phyloP scores from a whole-genome alignment of 306 rosid species.

The Fragaria nilgerrensis region DNA sequence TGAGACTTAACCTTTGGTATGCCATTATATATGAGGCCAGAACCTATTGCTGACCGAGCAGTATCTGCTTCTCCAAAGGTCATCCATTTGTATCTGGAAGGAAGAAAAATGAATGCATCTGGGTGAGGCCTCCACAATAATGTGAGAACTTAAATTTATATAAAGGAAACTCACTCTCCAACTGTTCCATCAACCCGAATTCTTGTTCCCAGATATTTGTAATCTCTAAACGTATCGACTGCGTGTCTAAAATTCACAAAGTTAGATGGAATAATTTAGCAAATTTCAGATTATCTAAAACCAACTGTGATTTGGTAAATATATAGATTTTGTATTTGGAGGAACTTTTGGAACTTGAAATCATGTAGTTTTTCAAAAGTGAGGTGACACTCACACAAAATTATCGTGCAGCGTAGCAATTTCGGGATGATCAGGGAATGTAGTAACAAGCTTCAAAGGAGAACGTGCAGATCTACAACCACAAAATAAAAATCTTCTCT shows the following conservation, averaged over 20 bases:
- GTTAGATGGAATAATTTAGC: slow-evolving; percentile 32
- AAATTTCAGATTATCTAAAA: slow-evolving; percentile 17
- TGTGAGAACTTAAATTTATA: background rate
- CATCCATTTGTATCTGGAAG: slow-evolving; percentile 92
- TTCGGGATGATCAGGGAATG: slow-evolving; percentile 78
- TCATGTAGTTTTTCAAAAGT: slow-evolving; percentile 11
- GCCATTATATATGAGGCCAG: slow-evolving; percentile 78
- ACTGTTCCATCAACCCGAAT: slow-evolving; percentile 89
- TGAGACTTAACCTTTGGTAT: slow-evolving; percentile 65
- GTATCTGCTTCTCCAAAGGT: slow-evolving; percentile 93
- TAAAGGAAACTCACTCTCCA: slow-evolving; percentile 72
- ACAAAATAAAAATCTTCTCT: slow-evolving; percentile 10
- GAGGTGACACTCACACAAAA: slow-evolving; percentile 70
- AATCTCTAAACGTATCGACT: slow-evolving; percentile 74
- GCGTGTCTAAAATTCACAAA: slow-evolving; percentile 61
- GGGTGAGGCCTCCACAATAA: slow-evolving; percentile 26
- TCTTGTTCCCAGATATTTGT: slow-evolving; percentile 92
- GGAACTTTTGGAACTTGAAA: slow-evolving; percentile 2
- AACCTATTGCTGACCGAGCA: slow-evolving; percentile 85
- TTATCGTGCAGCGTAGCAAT: slow-evolving; percentile 88
- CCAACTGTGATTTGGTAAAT: background rate
- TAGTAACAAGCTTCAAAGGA: slow-evolving; percentile 77
- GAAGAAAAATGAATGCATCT: slow-evolving; percentile 20
- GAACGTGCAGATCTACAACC: slow-evolving; percentile 63
- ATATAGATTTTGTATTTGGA: background rate